phyloP scores from a whole-genome alignment of 495 filamentous ascomycete species.

The Cairneyella variabilis region DNA sequence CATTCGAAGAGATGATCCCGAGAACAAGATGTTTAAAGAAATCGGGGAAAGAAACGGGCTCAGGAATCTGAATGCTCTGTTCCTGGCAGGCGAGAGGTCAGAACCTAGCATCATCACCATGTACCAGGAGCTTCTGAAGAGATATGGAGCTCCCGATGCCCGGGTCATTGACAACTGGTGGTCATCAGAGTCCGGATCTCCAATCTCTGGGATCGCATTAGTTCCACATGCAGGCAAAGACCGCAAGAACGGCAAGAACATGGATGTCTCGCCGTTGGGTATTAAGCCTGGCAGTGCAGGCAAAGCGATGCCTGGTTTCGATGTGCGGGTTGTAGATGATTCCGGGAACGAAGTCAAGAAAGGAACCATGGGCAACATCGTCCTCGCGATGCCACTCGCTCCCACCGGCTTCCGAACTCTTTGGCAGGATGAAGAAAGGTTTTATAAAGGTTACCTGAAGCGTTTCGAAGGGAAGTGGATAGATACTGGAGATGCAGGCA shows the following conservation, averaged over 20 bases:
- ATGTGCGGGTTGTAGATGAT: conserved; percentile 80
- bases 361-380: conserved; percentile 88
- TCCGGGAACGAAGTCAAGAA: conserved; percentile 60
- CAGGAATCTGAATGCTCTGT: conserved; percentile 64
- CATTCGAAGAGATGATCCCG: conserved; percentile 79
- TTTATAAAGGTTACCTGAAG: conserved; percentile 77
- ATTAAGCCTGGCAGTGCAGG: conserved; percentile 85
- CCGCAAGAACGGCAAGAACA: conserved; percentile 31
- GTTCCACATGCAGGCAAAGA: conserved; percentile 47
- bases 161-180: conserved; percentile 93
- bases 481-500: conserved; percentile 87
- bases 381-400: conserved; percentile 74
- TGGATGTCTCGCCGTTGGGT: conserved; percentile 27
- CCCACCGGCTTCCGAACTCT: conserved; percentile 83
- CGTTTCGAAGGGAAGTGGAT: conserved; percentile 77
- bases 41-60: conserved; percentile 64
- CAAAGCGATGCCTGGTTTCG: conserved; percentile 86
- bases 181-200: conserved; percentile 88
- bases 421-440: conserved; percentile 78
- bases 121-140: conserved; percentile 66
- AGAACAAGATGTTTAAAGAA: conserved; percentile 58
- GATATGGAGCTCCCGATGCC: conserved; percentile 59
- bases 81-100: conserved; percentile 84
- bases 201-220: conserved; percentile 79
- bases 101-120: conserved; percentile 80